Conservation (phyloP, 164 flowering plant species). For the Chloranthus sessilifolius region DNA sequence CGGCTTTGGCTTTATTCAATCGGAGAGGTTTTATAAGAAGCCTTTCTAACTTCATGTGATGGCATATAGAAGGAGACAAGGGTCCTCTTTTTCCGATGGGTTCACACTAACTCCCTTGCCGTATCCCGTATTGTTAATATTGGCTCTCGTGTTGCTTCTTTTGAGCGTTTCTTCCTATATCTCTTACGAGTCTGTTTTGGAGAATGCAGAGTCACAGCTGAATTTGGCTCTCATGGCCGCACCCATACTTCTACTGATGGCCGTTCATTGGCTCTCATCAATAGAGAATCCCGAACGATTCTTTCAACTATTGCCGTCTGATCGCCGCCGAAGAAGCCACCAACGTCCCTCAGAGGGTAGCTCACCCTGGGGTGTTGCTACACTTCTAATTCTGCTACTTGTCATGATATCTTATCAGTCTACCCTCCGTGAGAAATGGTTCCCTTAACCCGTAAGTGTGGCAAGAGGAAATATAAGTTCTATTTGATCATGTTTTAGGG, state of each 20-base stretch:
- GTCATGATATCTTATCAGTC: conserved; percentile 64
- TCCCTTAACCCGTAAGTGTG: conserved; percentile 27
- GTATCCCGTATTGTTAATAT: conserved; percentile 64
- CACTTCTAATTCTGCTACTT: conserved; percentile 53
- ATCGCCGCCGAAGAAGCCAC: conserved; percentile 23
- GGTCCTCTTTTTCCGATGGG: conserved; percentile 38
- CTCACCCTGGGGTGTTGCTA: conserved; percentile 74
- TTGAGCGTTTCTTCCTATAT: conserved; percentile 51
- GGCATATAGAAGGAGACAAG: conserved; percentile 28
- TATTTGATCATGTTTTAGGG: too few species aligned
- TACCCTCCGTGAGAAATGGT: conserved; percentile 56
- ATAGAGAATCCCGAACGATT: conserved; percentile 34
- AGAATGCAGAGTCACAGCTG: conserved; percentile 38
- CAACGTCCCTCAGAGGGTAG: conserved; percentile 37
- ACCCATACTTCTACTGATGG: conserved; percentile 44
- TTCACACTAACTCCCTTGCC: conserved; percentile 68
- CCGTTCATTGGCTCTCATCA: conserved; percentile 51
- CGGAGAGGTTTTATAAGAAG: too few species aligned
- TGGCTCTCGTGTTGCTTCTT: conserved; percentile 47
- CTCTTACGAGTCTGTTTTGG: conserved; percentile 38
- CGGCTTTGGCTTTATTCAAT: too few species aligned
- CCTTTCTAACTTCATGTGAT: too few species aligned
- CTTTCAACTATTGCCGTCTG: conserved; percentile 31
- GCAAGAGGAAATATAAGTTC: too few species aligned
- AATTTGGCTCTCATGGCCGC: conserved; percentile 48